These are phyloP conservation scores for Pichia nanzhaoensis DNA, from an alignment of 805 yeast species.

Conservation along the genomic window DNA sequence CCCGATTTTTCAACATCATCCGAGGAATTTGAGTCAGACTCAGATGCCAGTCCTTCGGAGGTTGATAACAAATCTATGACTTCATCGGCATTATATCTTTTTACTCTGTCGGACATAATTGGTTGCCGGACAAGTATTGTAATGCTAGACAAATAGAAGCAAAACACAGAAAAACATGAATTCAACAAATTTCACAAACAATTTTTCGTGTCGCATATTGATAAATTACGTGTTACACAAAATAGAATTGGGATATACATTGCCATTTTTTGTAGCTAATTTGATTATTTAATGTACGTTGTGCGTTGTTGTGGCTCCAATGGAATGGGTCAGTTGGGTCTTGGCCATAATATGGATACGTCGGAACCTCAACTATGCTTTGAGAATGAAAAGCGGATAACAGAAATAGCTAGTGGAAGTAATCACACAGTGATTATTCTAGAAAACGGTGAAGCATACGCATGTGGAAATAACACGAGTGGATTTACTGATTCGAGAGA, in stretches of 20 bases:
- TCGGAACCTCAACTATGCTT: conserved; percentile 20
- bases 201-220: conserved; percentile 2
- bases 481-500: not conserved
- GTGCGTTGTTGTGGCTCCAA: conserved; percentile 75
- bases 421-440: conserved; percentile 69
- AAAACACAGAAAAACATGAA: too few relatives aligned
- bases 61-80: conserved; percentile 9
- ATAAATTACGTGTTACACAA: not conserved
- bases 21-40: not conserved
- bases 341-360: conserved; percentile 45
- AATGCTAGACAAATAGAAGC: too few relatives aligned
- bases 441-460: conserved; percentile 45
- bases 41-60: conserved; percentile 1
- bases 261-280: too few relatives aligned
- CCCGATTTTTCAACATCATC: not conserved
- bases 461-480: conserved; percentile 39
- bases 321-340: conserved; percentile 72
- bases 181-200: too few relatives aligned
- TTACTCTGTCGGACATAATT: not conserved
- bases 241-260: too few relatives aligned
- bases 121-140: not conserved
- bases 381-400: conserved; percentile 2
- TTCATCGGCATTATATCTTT: not conserved
- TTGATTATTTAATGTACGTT: conserved; percentile 10
- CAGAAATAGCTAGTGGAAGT: conserved; percentile 66